Conservation (phyloP, 1,139 yeast genomes). For the Yamadazyma aaseri region DNA sequence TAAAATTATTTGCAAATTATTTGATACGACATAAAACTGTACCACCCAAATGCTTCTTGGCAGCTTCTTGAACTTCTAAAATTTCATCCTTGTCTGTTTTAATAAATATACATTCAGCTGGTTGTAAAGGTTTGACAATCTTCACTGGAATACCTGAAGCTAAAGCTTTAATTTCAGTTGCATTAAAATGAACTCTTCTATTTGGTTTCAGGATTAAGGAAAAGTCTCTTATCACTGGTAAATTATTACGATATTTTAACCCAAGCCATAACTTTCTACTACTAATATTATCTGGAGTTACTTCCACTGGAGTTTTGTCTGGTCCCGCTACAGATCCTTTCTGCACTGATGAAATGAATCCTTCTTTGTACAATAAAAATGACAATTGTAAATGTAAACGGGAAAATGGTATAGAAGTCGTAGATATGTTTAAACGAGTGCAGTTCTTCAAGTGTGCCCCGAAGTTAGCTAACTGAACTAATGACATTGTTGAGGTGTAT, state of each 20-base stretch:
- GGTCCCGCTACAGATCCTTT: conserved; percentile 93
- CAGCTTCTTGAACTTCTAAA: conserved; percentile 81
- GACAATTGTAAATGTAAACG: conserved; percentile 82
- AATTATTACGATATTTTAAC: conserved; percentile 78
- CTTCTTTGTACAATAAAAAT: conserved; percentile 83
- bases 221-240: conserved; percentile 72
- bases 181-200: conserved; percentile 62
- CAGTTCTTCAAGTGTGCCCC: conserved; percentile 92
- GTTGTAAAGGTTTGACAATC: conserved; percentile 76
- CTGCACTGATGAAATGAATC: conserved; percentile 80
- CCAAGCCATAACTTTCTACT: conserved; percentile 91
- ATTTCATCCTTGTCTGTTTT: conserved; percentile 51
- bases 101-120: conserved; percentile 85
- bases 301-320: conserved; percentile 69
- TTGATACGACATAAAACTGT: conserved; percentile 80
- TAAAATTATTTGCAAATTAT: no score
- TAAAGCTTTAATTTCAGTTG: conserved; percentile 65
- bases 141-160: conserved; percentile 78
- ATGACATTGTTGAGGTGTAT: conserved; percentile 54
- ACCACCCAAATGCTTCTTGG: conserved; percentile 68
- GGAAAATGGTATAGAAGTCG: conserved; percentile 83
- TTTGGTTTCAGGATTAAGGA: conserved; percentile 83
- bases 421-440: conserved; percentile 66
- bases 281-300: conserved; percentile 83
- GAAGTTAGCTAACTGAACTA: conserved; percentile 77